Conservation (phyloP, 305 asterid genomes). For the Fraxinus angustifolia region DNA sequence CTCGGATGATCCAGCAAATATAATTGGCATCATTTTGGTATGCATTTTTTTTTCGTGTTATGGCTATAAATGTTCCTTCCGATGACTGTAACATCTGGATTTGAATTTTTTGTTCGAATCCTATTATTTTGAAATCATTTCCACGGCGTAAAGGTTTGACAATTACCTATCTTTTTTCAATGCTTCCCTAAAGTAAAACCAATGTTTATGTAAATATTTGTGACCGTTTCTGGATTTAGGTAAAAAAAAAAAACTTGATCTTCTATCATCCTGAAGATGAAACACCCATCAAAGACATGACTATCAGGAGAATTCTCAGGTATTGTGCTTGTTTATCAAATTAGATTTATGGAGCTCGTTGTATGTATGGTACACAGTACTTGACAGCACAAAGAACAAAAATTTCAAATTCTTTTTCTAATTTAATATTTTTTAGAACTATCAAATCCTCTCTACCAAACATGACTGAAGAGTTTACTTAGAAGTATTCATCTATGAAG, state of each 20-base stretch:
- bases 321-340: conserved; percentile 15
- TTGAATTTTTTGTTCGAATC: not conserved
- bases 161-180: not conserved
- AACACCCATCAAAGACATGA: conserved; percentile 39
- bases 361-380: not conserved
- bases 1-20: conserved; percentile 32
- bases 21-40: conserved; percentile 43
- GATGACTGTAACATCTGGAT: not conserved
- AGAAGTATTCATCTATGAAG: not conserved
- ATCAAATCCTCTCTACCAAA: not conserved
- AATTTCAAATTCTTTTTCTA: not conserved
- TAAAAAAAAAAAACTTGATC: conserved; percentile 32
- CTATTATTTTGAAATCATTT: not conserved
- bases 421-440: not conserved
- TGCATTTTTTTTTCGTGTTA: not conserved
- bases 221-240: conserved; percentile 18
- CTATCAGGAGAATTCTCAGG: conserved; percentile 65
- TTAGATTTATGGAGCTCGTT: not conserved
- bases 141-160: not conserved
- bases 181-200: not conserved
- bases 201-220: not conserved
- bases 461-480: not conserved
- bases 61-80: not conserved
- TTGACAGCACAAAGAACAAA: not conserved
- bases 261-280: conserved; percentile 42